phyloP scores from a whole-genome alignment of 495 filamentous ascomycete species.

The Lasiosphaeriaceae sp. region DNA sequence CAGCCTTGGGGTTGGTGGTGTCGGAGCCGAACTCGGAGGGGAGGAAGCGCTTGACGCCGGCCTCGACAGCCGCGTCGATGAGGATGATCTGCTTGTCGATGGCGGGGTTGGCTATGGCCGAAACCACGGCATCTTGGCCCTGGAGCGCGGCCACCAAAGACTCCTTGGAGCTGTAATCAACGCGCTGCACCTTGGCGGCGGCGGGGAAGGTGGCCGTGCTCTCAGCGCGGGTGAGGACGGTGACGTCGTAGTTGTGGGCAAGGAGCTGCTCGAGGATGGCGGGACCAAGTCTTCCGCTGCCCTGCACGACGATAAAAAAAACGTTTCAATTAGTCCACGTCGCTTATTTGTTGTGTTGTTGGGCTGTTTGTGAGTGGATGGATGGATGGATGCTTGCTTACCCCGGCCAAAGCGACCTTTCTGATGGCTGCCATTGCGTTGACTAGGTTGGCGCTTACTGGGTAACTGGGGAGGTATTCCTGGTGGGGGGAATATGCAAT shows the following conservation, averaged over 20 bases:
- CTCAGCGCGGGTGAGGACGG: conserved; percentile 47
- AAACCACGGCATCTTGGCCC: conserved; percentile 55
- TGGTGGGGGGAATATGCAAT: no score
- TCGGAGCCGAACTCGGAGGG: conserved; percentile 57
- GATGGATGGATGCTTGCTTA: conserved; percentile 21
- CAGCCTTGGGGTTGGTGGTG: conserved; percentile 23
- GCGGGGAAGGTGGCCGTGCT: conserved; percentile 34
- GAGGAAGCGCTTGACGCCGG: conserved; percentile 21
- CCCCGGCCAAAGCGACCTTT: conserved; percentile 46
- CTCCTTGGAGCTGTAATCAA: conserved; percentile 49
- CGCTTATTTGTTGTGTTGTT: not conserved
- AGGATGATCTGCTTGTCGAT: conserved; percentile 42
- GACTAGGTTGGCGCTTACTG: no score
- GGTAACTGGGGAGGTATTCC: no score
- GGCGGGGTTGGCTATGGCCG: conserved; percentile 33
- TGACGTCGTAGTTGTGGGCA: conserved; percentile 51
- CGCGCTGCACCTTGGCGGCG: conserved; percentile 39
- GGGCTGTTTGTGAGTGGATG: no score
- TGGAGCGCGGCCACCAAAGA: conserved; percentile 45
- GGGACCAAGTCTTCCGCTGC: conserved; percentile 52
- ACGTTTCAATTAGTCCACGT: not conserved
- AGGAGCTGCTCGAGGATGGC: conserved; percentile 49
- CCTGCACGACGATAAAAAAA: conserved; percentile 27
- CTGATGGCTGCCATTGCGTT: conserved; percentile 17
- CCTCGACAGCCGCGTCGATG: conserved; percentile 59